A percentile compares a stretch with the other conserved stretches of the same genome.
These are phyloP conservation scores for Aspergillus asperescens DNA, from an alignment of 495 filamentous ascomycete genomes.

Conservation along the genomic window DNA sequence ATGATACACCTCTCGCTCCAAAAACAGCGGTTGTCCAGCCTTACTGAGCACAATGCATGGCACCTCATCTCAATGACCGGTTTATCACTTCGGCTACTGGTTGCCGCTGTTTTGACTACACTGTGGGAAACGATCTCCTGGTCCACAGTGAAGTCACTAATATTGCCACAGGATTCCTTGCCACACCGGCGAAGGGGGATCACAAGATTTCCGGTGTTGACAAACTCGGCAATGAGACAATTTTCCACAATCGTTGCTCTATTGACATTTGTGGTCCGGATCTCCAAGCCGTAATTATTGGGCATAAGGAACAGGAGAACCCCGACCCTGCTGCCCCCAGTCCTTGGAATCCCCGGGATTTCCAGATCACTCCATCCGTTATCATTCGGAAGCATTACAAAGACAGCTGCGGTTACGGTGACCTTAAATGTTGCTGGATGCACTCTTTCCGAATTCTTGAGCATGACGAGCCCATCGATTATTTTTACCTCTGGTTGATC, in stretches of 20 bases:
- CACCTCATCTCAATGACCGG: constrained; percentile 17
- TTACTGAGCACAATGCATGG: constrained; percentile 30
- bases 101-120: not conserved
- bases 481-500: constrained; percentile 20
- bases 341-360: constrained; percentile 30
- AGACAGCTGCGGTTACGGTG: constrained; percentile 17
- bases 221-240: constrained; percentile 35
- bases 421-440: constrained; percentile 20
- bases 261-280: constrained; percentile 29
- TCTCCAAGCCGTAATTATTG: constrained; percentile 26
- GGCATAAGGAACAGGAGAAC: constrained; percentile 32
- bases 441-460: constrained; percentile 16
- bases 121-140: constrained; percentile 24
- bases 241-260: constrained; percentile 26
- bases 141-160: constrained; percentile 31
- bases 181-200: constrained; percentile 29
- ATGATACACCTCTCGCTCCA: constrained; percentile 34
- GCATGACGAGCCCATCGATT: constrained; percentile 18
- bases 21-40: constrained; percentile 28
- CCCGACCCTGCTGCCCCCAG: constrained; percentile 21
- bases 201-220: constrained; percentile 20
- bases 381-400: constrained; percentile 16
- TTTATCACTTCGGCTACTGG: not conserved
- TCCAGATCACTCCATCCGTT: constrained; percentile 30
- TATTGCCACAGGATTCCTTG: constrained; percentile 24